These are phyloP conservation scores for Ceratocystis cubensis DNA, from an alignment of 2,329 filamentous ascomycete genomes.

Conservation along the genomic window DNA sequence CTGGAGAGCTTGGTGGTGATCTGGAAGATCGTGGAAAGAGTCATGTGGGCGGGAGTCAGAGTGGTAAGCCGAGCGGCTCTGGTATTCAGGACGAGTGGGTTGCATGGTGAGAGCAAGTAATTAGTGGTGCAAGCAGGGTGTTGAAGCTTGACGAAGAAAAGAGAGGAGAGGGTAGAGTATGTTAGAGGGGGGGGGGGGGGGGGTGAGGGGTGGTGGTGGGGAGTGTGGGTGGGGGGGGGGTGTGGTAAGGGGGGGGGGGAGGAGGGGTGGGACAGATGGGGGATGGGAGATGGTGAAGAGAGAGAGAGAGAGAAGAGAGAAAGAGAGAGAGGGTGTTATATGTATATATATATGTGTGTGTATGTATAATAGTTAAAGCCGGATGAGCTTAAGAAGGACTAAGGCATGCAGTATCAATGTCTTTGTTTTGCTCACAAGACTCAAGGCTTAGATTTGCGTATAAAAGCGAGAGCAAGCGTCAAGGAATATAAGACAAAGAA, in stretches of 20 bases:
- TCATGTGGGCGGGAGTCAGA: not conserved
- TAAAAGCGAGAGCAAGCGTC: not conserved
- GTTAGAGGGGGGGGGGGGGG: not conserved
- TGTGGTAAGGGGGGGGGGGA: not conserved
- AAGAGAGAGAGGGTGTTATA: no score
- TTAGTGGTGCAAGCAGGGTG: not conserved
- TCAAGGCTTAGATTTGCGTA: conserved; percentile 7
- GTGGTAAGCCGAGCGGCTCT: not conserved
- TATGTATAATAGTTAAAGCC: not conserved
- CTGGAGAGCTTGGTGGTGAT: not conserved
- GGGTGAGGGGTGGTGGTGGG: no score
- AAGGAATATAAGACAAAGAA: conserved; percentile 8
- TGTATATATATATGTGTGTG: no score
- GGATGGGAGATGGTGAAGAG: no score
- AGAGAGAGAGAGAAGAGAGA: no score
- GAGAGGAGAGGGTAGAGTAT: not conserved
- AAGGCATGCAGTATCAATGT: not conserved
- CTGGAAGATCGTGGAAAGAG: not conserved
- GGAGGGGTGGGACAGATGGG: no score
- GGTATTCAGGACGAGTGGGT: not conserved
- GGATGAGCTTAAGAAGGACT: not conserved
- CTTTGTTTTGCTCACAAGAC: not conserved
- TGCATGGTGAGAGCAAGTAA: not conserved
- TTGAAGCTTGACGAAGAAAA: not conserved
- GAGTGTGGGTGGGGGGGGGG: no score